Conservation (phyloP, 345 rosid genomes). For the Iberis pinnata region DNA sequence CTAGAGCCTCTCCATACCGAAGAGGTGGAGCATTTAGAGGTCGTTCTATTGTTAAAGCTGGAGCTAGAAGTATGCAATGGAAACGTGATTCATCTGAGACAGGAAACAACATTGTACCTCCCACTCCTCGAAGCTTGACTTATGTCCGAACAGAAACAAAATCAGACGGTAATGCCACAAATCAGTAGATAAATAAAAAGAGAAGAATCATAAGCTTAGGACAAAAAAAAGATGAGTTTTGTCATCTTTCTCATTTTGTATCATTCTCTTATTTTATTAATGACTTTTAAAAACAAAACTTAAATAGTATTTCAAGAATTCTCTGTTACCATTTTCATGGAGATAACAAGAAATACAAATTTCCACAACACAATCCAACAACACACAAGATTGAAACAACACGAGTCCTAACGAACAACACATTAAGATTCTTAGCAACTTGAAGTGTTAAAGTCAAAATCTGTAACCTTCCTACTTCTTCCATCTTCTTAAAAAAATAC, state of each 20-base stretch:
- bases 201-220: constrained; percentile 13
- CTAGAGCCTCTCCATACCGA: constrained; percentile 44
- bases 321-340: constrained; percentile 23
- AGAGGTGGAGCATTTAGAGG: constrained; percentile 68
- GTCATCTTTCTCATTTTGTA: constrained; percentile 14
- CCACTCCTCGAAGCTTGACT: constrained; percentile 58
- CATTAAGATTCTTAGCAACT: constrained; percentile 63
- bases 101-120: constrained; percentile 30
- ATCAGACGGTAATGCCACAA: constrained; percentile 31
- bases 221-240: constrained; percentile 19
- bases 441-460: constrained; percentile 70
- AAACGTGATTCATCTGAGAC: constrained; percentile 60
- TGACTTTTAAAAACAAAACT: too few species aligned
- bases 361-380: constrained; percentile 42
- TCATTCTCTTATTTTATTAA: too few species aligned
- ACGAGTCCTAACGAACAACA: constrained; percentile 54
- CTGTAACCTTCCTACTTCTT: constrained; percentile 80
- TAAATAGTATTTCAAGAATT: not conserved
- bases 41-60: constrained; percentile 49
- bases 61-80: constrained; percentile 95
- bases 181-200: not conserved
- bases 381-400: constrained; percentile 47
- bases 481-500: constrained; percentile 84
- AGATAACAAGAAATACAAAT: constrained; percentile 36
- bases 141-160: constrained; percentile 62